Conservation (phyloP, 1,284 basidiomycete genomes). For the Ganoderma leucocontextum region DNA sequence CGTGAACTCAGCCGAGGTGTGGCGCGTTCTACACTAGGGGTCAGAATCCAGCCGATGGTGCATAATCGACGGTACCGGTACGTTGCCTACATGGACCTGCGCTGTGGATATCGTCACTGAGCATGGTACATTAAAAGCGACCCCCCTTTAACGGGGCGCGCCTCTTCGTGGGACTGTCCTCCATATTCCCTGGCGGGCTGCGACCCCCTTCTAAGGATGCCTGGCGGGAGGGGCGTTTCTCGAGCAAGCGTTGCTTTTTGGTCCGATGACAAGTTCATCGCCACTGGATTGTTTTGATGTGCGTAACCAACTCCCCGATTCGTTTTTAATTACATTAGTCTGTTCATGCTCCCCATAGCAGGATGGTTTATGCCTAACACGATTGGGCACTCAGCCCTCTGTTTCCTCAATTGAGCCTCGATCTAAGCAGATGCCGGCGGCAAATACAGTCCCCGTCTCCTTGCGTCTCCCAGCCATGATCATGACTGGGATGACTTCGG, state of each 20-base stretch:
- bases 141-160: background rate
- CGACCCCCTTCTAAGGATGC: background rate
- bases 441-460: background rate
- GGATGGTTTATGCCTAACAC: conserved; percentile 3
- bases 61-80: background rate
- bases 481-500: background rate
- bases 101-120: background rate
- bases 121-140: background rate
- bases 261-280: conserved; percentile 7
- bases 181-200: background rate
- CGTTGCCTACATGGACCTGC: background rate
- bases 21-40: background rate
- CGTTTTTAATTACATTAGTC: background rate
- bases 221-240: background rate
- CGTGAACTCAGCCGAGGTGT: background rate
- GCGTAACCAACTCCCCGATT: background rate
- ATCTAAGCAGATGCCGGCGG: conserved; percentile 3
- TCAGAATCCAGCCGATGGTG: background rate
- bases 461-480: background rate
- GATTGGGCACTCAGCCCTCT: background rate
- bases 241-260: background rate
- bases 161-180: background rate
- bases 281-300: conserved; percentile 19
- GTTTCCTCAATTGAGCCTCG: conserved; percentile 19
- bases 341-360: background rate